Evolutionary conservation across 2,329 filamentous ascomycete species (phyloP).

Genomic region (Trichophyton simii): DNA sequence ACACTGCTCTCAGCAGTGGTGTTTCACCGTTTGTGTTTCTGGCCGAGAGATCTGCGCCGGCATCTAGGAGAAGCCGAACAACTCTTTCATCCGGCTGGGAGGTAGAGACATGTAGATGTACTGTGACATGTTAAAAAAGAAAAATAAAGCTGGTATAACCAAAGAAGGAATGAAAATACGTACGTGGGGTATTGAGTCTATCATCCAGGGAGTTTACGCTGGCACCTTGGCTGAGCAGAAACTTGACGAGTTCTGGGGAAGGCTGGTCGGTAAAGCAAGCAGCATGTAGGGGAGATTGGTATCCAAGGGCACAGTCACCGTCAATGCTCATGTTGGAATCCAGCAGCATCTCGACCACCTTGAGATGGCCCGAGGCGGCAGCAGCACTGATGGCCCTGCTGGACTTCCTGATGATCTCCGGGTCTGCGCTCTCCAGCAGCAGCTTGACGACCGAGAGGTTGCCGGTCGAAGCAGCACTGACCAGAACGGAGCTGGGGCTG

Average conservation of each 20-base stretch:
- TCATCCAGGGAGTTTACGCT: slow-evolving; percentile 1
- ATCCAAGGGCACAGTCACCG: not conserved
- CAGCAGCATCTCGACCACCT: not conserved
- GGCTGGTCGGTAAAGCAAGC: not conserved
- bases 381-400: not conserved
- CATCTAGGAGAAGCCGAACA: not conserved
- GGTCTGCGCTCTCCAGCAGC: not conserved
- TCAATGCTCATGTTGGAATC: not conserved
- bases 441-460: not conserved
- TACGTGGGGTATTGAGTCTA: not conserved
- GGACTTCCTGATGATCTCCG: not conserved
- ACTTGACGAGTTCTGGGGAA: not conserved
- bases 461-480: not conserved
- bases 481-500: not conserved
- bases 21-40: slow-evolving; percentile 3
- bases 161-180: not conserved
- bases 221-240: not conserved
- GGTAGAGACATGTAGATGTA: slow-evolving; percentile 1
- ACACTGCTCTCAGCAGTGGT: not conserved
- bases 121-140: not conserved
- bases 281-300: not conserved
- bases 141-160: not conserved
- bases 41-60: not conserved
- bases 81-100: not conserved
- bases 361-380: not conserved